phyloP scores from a whole-genome alignment of 1,139 yeast species.

The Debaryomyces psychrophilus region DNA sequence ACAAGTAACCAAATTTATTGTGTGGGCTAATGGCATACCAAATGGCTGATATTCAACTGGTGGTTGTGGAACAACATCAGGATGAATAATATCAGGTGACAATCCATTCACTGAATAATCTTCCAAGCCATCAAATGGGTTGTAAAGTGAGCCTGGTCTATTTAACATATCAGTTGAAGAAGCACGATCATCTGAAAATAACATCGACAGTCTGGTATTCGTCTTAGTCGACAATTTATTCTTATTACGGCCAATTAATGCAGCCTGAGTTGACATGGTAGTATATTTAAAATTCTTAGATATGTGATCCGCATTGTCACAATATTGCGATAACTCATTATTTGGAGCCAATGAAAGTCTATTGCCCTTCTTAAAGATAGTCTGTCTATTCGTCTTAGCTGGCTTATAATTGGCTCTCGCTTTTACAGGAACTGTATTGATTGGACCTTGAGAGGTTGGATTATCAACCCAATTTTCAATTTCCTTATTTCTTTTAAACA shows the following conservation, averaged over 20 bases:
- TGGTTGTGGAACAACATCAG: conserved; percentile 81
- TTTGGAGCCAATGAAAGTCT: conserved; percentile 45
- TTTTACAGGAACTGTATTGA: conserved; percentile 54
- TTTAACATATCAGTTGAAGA: conserved; percentile 42
- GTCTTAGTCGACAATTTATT: conserved; percentile 19
- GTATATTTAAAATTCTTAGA: conserved; percentile 52
- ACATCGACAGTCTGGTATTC: conserved; percentile 26
- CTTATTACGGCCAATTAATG: conserved; percentile 33
- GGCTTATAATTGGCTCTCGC: conserved; percentile 54
- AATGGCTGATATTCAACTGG: conserved; percentile 87
- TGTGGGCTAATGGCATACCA: conserved; percentile 85
- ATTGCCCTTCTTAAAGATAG: conserved; percentile 44
- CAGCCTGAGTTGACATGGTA: conserved; percentile 62
- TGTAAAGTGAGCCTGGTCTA: conserved; percentile 36
- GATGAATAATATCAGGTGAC: conserved; percentile 72
- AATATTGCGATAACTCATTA: conserved; percentile 43
- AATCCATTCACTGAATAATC: conserved; percentile 52
- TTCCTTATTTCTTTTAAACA: conserved; percentile 55
- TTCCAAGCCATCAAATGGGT: conserved; percentile 47
- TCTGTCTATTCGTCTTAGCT: conserved; percentile 46
- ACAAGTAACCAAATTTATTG: conserved; percentile 84
- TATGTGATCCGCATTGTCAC: conserved; percentile 37
- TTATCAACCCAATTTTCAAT: conserved; percentile 79
- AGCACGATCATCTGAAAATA: conserved; percentile 37
- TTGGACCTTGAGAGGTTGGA: conserved; percentile 44